Evolutionary conservation across 2,329 filamentous ascomycete genomes (phyloP).

Genomic region (Phyllachora maydis): DNA sequence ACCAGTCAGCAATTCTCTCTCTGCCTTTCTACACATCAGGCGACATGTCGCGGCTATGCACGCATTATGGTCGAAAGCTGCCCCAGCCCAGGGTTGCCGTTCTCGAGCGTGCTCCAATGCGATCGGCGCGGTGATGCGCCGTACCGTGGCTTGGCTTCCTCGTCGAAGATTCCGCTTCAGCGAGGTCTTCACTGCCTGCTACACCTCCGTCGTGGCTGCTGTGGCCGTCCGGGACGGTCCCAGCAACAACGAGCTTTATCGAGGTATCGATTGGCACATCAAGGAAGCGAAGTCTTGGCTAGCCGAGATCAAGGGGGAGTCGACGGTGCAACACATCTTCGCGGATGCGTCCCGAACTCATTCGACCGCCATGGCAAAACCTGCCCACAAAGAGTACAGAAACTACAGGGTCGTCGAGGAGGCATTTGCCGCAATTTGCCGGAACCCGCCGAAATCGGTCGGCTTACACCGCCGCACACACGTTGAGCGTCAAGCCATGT

Average conservation of each 20-base stretch:
- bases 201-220: slow-evolving; percentile 45
- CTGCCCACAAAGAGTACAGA: no score
- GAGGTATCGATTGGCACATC: slow-evolving; percentile 40
- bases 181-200: slow-evolving; percentile 43
- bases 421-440: no score
- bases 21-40: no score
- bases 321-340: slow-evolving; percentile 7
- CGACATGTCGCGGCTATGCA: no score
- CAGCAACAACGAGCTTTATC: slow-evolving; percentile 32
- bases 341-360: no score
- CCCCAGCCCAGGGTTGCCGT: slow-evolving; percentile 40
- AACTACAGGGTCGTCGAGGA: no score
- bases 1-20: no score
- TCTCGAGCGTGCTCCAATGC: no score
- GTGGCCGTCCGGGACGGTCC: slow-evolving; percentile 41
- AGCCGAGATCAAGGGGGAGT: slow-evolving; percentile 14
- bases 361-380: no score
- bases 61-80: slow-evolving; percentile 45
- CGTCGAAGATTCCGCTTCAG: slow-evolving; percentile 26
- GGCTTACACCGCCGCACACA: no score
- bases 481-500: no score
- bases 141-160: slow-evolving; percentile 11
- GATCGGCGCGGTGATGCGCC: slow-evolving; percentile 6
- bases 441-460: no score
- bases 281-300: slow-evolving; percentile 29